A percentile compares a stretch with the other conserved stretches of the same genome.
phyloP scores from a whole-genome alignment of 2,329 filamentous ascomycete genomes.

The Endothia cerciana region DNA sequence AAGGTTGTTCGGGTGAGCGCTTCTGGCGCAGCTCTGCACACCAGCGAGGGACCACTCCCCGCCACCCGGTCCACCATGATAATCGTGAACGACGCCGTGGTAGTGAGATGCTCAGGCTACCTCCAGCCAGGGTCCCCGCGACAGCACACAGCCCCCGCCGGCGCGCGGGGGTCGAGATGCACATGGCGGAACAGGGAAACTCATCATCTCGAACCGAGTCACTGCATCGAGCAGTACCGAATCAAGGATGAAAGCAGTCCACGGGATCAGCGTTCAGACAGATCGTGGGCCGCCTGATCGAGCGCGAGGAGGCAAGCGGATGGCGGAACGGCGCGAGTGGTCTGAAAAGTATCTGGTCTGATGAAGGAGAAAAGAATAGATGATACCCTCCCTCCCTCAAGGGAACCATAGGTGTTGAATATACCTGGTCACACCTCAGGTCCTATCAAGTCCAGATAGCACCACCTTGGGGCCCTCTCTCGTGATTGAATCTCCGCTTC shows the following conservation, averaged over 20 bases:
- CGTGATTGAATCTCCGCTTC: not conserved
- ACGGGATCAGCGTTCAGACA: not conserved
- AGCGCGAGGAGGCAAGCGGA: not conserved
- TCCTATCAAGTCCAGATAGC: not conserved
- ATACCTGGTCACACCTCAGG: not conserved
- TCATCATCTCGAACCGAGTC: not conserved
- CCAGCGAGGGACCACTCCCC: not conserved
- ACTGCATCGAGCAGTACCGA: not conserved
- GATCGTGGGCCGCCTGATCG: no score
- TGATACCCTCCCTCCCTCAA: conserved; percentile 29
- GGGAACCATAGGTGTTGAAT: conserved; percentile 17
- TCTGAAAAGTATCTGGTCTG: not conserved
- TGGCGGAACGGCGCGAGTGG: not conserved
- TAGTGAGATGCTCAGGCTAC: not conserved
- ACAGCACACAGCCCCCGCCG: not conserved
- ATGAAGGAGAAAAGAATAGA: conserved; percentile 14
- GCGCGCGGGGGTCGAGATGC: not conserved
- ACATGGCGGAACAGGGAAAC: not conserved
- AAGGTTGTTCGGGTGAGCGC: not conserved
- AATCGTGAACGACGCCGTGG: not conserved
- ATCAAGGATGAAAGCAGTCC: not conserved
- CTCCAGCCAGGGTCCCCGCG: not conserved
- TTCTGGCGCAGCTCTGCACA: not conserved
- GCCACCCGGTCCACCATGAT: not conserved
- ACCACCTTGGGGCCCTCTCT: not conserved